These are phyloP conservation scores for Haplosporangium gracile DNA, from an alignment of 192 early-diverging fungal species.

Conservation along the genomic window DNA sequence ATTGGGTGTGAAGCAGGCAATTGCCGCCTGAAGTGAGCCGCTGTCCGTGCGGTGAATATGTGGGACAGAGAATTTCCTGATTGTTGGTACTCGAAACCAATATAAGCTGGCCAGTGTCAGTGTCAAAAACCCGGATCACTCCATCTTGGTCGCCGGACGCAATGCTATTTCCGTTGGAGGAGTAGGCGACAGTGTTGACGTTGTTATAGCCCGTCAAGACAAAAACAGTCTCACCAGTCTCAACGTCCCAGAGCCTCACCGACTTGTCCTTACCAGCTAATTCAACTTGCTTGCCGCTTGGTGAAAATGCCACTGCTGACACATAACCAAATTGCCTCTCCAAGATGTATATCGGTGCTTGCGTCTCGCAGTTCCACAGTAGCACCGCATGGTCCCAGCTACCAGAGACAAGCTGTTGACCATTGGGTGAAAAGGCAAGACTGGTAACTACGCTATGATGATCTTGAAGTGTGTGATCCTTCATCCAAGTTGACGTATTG, in stretches of 20 bases:
- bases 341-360: no score
- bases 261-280: not conserved
- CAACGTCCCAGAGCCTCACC: slow-evolving; percentile 5
- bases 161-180: not conserved
- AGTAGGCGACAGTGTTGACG: not conserved
- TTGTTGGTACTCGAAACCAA: no score
- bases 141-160: not conserved
- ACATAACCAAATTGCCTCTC: no score
- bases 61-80: no score
- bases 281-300: not conserved
- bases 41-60: no score
- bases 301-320: not conserved
- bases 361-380: not conserved
- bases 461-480: not conserved
- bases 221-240: no score
- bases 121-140: not conserved
- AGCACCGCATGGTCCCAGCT: not conserved
- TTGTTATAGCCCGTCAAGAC: no score
- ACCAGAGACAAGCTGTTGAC: not conserved
- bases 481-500: not conserved
- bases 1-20: not conserved
- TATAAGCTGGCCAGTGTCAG: not conserved
- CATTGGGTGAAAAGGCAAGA: not conserved
- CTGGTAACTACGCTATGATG: not conserved
- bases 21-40: no score